Evolutionary conservation across 2,329 filamentous ascomycete genomes (phyloP).

Genomic region (Pseudopyricularia cyperi): DNA sequence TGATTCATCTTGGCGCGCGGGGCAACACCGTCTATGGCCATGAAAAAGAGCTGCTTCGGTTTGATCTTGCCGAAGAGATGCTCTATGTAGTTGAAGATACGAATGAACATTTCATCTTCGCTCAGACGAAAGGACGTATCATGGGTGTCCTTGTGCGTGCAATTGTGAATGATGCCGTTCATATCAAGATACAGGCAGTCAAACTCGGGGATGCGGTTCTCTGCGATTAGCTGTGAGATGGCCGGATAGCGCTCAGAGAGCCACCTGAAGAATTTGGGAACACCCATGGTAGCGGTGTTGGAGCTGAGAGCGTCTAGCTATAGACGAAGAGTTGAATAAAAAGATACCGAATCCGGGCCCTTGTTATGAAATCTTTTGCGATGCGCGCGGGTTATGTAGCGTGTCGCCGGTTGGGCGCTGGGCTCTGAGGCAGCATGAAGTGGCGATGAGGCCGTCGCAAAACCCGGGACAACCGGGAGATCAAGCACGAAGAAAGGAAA

Average conservation of each 20-base stretch:
- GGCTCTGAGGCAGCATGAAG: no score
- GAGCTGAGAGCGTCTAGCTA: background rate
- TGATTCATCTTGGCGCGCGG: slow-evolving; percentile 99
- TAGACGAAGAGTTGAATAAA: no score
- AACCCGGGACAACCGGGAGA: background rate
- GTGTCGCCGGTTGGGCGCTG: no score
- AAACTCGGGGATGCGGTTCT: slow-evolving; percentile 98
- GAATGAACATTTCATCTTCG: slow-evolving; percentile 99
- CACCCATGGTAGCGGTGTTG: slow-evolving; percentile 21
- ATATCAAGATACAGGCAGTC: slow-evolving; percentile 96
- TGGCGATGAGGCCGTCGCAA: no score
- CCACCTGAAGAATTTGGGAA: slow-evolving; percentile 95
- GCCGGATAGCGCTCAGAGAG: slow-evolving; percentile 97
- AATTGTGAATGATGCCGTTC: slow-evolving; percentile 99
- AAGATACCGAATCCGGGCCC: no score
- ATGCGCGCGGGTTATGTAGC: no score
- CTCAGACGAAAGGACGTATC: slow-evolving; percentile 84
- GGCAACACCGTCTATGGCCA: slow-evolving; percentile 97
- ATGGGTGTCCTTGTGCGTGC: slow-evolving; percentile 92
- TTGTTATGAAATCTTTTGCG: no score
- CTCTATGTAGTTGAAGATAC: slow-evolving; percentile 99
- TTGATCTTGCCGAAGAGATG: slow-evolving; percentile 98
- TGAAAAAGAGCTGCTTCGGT: slow-evolving; percentile 96
- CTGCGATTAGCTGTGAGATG: slow-evolving; percentile 95
- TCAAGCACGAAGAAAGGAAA: background rate